These are phyloP conservation scores for Malassezia obtusa DNA, from an alignment of 1,284 basidiomycete genomes.

Conservation along the genomic window DNA sequence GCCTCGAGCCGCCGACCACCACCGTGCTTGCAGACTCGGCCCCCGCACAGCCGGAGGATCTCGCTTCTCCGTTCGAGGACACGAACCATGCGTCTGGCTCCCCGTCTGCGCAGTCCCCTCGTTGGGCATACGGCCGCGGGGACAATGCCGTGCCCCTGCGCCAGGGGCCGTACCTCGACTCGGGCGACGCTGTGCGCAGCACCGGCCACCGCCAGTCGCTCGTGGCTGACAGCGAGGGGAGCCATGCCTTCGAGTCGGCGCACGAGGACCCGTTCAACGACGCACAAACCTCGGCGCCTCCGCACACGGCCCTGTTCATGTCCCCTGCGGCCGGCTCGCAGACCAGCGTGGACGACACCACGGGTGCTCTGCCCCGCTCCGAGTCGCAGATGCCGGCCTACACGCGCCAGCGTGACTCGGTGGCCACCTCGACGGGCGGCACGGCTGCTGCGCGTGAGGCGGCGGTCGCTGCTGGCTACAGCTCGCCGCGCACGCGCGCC, in stretches of 20 bases:
- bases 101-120: not conserved
- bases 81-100: not conserved
- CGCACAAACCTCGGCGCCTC: not conserved
- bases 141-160: not conserved
- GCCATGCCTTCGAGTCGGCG: not conserved
- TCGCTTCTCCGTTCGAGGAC: no score
- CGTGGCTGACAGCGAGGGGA: not conserved
- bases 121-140: not conserved
- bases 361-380: no score
- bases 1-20: no score
- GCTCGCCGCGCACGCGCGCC: not conserved
- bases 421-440: not conserved
- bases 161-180: not conserved
- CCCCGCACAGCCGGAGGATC: no score
- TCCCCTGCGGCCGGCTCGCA: not conserved
- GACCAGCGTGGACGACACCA: no score
- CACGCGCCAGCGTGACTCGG: not conserved
- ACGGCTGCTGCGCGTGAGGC: not conserved
- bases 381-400: not conserved
- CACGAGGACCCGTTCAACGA: not conserved
- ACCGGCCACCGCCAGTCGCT: not conserved
- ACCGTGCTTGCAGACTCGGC: no score
- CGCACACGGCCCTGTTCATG: not conserved
- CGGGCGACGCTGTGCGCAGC: not conserved
- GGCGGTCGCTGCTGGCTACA: not conserved